phyloP scores from a whole-genome alignment of 2,329 filamentous ascomycete species.

The Pyrenophora tritici-repentis region DNA sequence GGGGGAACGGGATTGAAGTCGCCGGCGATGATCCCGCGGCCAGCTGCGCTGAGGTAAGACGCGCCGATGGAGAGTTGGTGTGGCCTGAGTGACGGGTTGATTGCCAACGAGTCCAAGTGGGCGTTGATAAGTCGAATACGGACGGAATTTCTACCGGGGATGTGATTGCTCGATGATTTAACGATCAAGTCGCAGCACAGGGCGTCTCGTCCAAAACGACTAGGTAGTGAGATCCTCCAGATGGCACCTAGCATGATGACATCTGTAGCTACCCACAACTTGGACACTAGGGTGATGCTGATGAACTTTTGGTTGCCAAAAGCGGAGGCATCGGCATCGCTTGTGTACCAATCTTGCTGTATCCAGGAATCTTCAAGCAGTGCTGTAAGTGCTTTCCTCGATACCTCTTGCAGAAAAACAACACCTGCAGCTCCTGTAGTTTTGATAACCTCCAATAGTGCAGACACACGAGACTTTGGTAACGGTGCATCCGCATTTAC shows the following conservation, averaged over 20 bases:
- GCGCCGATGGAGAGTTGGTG: background rate
- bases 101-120: conserved; percentile 6
- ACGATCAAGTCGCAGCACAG: conserved; percentile 5
- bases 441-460: conserved; percentile 1
- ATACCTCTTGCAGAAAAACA: conserved; percentile 10
- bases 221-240: conserved; percentile 4
- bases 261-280: background rate
- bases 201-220: conserved; percentile 8
- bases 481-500: background rate
- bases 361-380: conserved; percentile 3
- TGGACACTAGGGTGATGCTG: conserved; percentile 3
- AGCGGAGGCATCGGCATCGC: background rate
- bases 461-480: conserved; percentile 3
- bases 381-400: background rate
- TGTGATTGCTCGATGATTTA: conserved; percentile 2
- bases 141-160: background rate
- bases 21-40: conserved; percentile 3
- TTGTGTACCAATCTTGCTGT: conserved; percentile 6
- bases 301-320: conserved; percentile 4
- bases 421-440: background rate
- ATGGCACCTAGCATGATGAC: background rate
- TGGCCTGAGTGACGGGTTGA: conserved; percentile 10
- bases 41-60: conserved; percentile 1
- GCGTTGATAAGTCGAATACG: conserved; percentile 5
- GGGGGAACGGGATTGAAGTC: conserved; percentile 8